Base-by-base conservation (phyloP, 176 grass and related monocot genomes). In the Avena atlantica region DNA sequence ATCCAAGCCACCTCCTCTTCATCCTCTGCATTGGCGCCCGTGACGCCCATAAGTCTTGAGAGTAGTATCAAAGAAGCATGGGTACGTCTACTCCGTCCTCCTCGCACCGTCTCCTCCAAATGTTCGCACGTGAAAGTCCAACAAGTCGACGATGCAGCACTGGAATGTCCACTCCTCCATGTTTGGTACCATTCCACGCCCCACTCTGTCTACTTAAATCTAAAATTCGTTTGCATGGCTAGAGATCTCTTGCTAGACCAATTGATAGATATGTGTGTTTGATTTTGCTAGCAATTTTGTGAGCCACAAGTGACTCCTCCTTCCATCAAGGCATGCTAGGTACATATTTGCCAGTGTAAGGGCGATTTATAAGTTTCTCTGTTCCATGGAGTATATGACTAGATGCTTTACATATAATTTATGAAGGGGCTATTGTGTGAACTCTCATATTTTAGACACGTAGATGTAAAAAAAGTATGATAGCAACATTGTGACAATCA, bases 101-200 rank as follows among this genome's bases (percentile, higher is more conserved):
- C 9, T 37, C 50, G 20, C 34, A 20, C 59, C 20, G 20, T 12
- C 50, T 3, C 36, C 70, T 85, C 21, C 21, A 27, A 13, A 59
- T 37, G 72, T 71, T 72, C 44, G 4, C 15, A 52, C 23, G 12
- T 15, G 10, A 63, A 36, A 70, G 64, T 24, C 5, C 51, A 73
- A 73, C 4, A 61, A 5, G 45, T 56, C 34, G 56, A 53, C 67
- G 40, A 94, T 94, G 92, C 87, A 84, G 29, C 89, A 94, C 57
- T 85, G 81, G 7, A 91, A 91, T 81, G 89, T 87, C 52, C 92
- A 87, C 3, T 85, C 87, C 12, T 94, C 89, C 68, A 84, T 85
- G 21, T 85, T 68, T 89, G 92, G 92, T 94, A 76, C 16, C 34
- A n/a, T 5, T 45, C 12, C 31, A 34, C 31, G 3, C 3, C 31